These are phyloP conservation scores for Starmerella etchellsii DNA, from an alignment of 805 yeast species.

Conservation along the genomic window DNA sequence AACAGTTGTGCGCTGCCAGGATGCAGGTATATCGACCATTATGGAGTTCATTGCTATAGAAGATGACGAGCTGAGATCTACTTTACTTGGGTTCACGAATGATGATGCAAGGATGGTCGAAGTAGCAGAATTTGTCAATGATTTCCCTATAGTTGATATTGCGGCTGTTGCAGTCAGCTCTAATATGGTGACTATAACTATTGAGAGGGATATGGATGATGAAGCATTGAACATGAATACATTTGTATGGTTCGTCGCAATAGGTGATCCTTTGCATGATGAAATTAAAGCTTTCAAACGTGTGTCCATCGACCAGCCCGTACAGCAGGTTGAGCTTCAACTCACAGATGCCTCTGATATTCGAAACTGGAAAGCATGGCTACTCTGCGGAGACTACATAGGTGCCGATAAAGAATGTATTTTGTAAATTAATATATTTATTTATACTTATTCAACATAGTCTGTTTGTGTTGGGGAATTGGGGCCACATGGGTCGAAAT, in stretches of 20 bases:
- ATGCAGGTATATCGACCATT: slow-evolving; percentile 49
- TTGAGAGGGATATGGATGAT: slow-evolving; percentile 33
- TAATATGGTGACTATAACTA: slow-evolving; percentile 32
- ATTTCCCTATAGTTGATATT: slow-evolving; percentile 72
- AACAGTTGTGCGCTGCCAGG: slow-evolving; percentile 39
- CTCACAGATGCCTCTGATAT: slow-evolving; percentile 33
- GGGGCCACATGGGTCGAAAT: no score
- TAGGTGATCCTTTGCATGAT: slow-evolving; percentile 51
- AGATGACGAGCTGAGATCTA: slow-evolving; percentile 50
- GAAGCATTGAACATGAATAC: not conserved
- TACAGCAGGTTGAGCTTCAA: slow-evolving; percentile 26
- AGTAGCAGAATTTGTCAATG: slow-evolving; percentile 81
- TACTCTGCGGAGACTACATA: slow-evolving; percentile 81
- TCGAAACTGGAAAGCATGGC: slow-evolving; percentile 55
- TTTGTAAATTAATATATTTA: no score
- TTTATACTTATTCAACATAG: no score
- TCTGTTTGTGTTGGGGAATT: no score
- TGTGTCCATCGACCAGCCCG: slow-evolving; percentile 35
- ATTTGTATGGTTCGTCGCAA: slow-evolving; percentile 62
- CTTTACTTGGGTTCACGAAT: slow-evolving; percentile 43
- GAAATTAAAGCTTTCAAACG: slow-evolving; percentile 55
- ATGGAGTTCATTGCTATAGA: slow-evolving; percentile 66
- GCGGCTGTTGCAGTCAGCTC: slow-evolving; percentile 41
- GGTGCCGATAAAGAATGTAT: slow-evolving; percentile 76
- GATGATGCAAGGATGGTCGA: slow-evolving; percentile 33